Evolutionary conservation across 139 green algal species (phyloP).

Genomic region (Auxenochlorella pyrenoidosa): DNA sequence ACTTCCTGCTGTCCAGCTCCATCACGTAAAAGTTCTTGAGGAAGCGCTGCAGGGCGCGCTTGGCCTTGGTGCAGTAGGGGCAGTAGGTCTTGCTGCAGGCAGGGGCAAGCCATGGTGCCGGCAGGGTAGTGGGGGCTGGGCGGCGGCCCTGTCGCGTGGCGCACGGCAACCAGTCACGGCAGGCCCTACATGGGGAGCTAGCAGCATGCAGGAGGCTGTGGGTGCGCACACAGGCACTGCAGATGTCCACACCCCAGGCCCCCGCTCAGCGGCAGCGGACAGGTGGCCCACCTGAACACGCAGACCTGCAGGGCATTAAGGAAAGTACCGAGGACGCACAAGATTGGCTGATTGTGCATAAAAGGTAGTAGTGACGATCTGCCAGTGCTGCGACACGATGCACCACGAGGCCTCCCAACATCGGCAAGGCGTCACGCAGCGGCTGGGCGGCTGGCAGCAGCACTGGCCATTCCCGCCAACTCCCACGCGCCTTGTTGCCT

Average conservation of each 20-base stretch:
- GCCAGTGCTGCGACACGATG: too few species aligned
- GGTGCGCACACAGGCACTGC: background rate
- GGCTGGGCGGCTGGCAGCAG: too few species aligned
- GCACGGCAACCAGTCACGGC: too few species aligned
- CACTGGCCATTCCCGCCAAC: too few species aligned
- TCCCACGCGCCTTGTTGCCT: constrained; percentile 19
- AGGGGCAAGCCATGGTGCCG: too few species aligned
- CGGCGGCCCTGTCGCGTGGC: background rate
- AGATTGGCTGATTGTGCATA: too few species aligned
- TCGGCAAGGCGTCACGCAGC: background rate
- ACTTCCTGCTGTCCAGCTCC: constrained; percentile 41
- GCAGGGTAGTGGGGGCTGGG: background rate
- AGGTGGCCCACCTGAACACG: background rate
- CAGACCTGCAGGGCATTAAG: background rate
- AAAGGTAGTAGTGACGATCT: too few species aligned
- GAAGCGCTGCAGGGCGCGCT: constrained; percentile 38
- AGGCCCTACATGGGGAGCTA: background rate
- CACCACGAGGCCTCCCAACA: too few species aligned
- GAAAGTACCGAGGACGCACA: too few species aligned
- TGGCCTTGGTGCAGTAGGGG: constrained; percentile 59
- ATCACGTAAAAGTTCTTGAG: constrained; percentile 51
- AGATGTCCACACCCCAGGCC: background rate
- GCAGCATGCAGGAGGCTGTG: background rate
- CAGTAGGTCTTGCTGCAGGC: constrained; percentile 56
- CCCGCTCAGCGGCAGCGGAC: background rate